Base-by-base conservation (phyloP, 164 flowering plant species). In the Aristolochia fimbriata region DNA sequence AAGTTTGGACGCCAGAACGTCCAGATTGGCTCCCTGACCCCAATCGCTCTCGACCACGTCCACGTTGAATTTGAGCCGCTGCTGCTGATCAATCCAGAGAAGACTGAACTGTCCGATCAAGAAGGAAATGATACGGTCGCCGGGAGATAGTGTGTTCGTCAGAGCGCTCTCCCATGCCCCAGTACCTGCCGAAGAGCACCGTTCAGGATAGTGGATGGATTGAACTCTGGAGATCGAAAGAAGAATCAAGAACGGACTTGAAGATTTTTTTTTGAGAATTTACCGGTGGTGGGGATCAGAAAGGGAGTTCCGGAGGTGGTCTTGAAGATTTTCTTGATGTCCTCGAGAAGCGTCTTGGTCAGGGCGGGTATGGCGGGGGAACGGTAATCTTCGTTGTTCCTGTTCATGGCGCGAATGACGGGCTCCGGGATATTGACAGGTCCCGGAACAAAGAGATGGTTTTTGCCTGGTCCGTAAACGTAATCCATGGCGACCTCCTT, bases 81-180 rank as follows among this genome's bases (percentile, higher is more conserved):
- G 71, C 79, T 92, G 96, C 76, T 89, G 97, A 70, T 92, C 97
- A 55, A 92, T 87, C 98, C 97, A 92, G 6, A 92, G 88, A 80
- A 92, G 75, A 68, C 97, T 87, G 81, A 89, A 92, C 73, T 92
- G 98, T 15, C 98, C 98, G 22, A 89, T 87, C 67, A 89, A 74
- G 76, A 92, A 92, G 0, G 97, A 92, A 1, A 92, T 72, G 48
- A 58, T 89, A 30, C 88, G 74, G 61, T 89, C 97, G 51, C 98
- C 94, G 51, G 98, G 98, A 14, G 98, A 87, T 17, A 92, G 61
- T 1, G 96, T 92, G 76, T 92, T 92, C 50, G 98, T 92, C 45
- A 92, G 83, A 23, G 98, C 94, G 78, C 98, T 92, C 67, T 89
- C 98, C 97, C 97, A 92, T 59, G 97, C 98, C 52, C 98, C 98